Evolutionary conservation across 352 stramenopile species (phyloP), one percentile per base, ranked within the genome.

Genomic region (Lagenidium sp.): DNA sequence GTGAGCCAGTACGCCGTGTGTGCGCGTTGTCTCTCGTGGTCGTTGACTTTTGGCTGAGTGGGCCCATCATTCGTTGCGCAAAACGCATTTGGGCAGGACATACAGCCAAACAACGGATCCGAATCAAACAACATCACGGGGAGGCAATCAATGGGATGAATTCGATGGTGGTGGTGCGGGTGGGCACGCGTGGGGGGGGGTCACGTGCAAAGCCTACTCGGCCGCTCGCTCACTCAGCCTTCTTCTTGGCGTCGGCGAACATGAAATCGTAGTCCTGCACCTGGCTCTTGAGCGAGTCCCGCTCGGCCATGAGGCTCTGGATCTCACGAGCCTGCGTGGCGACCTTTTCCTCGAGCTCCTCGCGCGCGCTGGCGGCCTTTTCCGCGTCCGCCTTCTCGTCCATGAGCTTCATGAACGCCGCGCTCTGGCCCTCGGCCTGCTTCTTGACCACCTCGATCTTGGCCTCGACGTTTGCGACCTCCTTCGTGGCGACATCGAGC

Each of bases 211-310:
- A n/a, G n/a, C n/a, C n/a, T n/a, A n/a, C n/a, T n/a, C n/a, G n/a
- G n/a, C n/a, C n/a, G 4, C 13, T 52, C 15, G 41, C 23, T 73
- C 80, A 92, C 35, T 85, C 65, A 1, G 76, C 77, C 44, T 92
- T 92, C 63, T 92, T 92, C 64, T 86, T 87, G 31, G 76, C 79
- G 13, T 92, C 79, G 5, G 79, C 66, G 62, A 92, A 92, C 79
- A 92, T 92, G 44, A 92, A 92, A 59, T 92, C 79, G 51, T 92
- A 92, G 55, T 92, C 79, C 44, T 92, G 76, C 38, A 92, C 76
- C 53, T 92, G 79, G 35, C 34, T 70, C 69, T 81, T 85, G 39
- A 92, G 60, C 15, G 76, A 53, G 41, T 89, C 79, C 39, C 76
- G 55, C 28, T 92, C 79, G 6, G 54, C 62, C 49, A 51, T 75